These are phyloP conservation scores for Oenanthe sinensis DNA, from an alignment of 129 eudicot species.

Conservation along the genomic window DNA sequence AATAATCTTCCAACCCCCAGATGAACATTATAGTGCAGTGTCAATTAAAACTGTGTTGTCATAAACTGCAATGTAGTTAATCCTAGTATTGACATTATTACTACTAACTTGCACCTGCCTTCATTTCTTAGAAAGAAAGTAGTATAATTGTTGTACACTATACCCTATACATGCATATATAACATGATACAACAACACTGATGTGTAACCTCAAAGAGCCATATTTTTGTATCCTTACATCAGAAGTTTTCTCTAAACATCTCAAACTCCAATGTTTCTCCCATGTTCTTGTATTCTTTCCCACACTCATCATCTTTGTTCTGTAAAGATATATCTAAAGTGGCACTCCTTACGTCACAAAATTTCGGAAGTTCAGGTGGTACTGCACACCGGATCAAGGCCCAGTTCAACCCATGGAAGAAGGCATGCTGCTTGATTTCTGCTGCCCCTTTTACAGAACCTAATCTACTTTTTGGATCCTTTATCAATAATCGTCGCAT, in stretches of 20 bases:
- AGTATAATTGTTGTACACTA: neutral
- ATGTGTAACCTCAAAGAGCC: neutral
- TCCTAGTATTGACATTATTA: neutral
- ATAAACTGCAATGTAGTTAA: too few relatives aligned
- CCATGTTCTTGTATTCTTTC: conserved; percentile 16
- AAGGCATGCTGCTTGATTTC: conserved; percentile 85
- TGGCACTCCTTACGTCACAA: conserved; percentile 24
- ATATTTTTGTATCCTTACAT: neutral
- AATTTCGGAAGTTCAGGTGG: conserved; percentile 72
- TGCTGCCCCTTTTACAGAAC: conserved; percentile 79
- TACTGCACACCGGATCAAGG: conserved; percentile 67
- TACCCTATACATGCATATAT: neutral
- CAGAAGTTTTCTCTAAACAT: conserved; percentile 34
- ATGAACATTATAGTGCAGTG: too few relatives aligned
- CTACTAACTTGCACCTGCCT: neutral
- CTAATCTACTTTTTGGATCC: conserved; percentile 61
- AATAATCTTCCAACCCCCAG: too few relatives aligned
- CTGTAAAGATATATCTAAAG: conserved; percentile 10
- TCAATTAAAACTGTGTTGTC: too few relatives aligned
- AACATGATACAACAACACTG: neutral
- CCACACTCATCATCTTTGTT: conserved; percentile 9
- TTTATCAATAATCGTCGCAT: conserved; percentile 51
- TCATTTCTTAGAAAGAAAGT: neutral
- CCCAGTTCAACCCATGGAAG: conserved; percentile 84
- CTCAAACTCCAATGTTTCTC: conserved; percentile 42